Evolutionary conservation across 148 eudicot species (phyloP).

Genomic region (Chenopodium album): DNA sequence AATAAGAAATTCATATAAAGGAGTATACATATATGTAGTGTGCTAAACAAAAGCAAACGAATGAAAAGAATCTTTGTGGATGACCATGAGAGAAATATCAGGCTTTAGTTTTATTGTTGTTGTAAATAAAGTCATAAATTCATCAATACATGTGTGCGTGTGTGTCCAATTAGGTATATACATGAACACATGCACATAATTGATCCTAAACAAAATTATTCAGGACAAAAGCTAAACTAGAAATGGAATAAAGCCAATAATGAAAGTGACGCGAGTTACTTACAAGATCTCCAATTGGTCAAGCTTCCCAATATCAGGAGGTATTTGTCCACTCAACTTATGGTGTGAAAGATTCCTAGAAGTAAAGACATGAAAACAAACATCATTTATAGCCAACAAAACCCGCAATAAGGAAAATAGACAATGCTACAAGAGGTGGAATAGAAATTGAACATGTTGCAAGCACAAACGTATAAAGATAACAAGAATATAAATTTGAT

Average conservation of each 20-base stretch:
- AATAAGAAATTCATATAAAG: too few species aligned
- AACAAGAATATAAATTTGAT: neutral
- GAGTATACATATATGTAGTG: too few species aligned
- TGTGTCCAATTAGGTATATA: neutral
- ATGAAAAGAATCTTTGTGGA: too few species aligned
- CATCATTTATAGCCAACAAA: constrained; percentile 9
- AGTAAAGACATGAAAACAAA: constrained; percentile 2
- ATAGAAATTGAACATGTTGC: neutral
- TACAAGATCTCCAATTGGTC: constrained; percentile 82
- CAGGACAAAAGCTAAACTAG: constrained; percentile 3
- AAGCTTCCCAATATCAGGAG: constrained; percentile 90
- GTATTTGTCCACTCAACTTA: constrained; percentile 81
- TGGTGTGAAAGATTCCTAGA: constrained; percentile 88
- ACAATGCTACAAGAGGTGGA: neutral
- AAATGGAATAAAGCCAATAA: neutral
- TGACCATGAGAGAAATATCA: too few species aligned
- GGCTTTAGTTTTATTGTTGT: too few species aligned
- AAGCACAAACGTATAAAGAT: neutral
- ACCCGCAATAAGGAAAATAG: neutral
- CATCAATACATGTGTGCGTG: neutral
- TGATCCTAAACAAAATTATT: neutral
- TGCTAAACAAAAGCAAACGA: too few species aligned
- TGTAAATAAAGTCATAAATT: too few species aligned
- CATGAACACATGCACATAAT: neutral
- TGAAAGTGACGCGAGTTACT: constrained; percentile 32